Base-by-base conservation (phyloP, 306 rosid species). In the Crotalaria pallida region DNA sequence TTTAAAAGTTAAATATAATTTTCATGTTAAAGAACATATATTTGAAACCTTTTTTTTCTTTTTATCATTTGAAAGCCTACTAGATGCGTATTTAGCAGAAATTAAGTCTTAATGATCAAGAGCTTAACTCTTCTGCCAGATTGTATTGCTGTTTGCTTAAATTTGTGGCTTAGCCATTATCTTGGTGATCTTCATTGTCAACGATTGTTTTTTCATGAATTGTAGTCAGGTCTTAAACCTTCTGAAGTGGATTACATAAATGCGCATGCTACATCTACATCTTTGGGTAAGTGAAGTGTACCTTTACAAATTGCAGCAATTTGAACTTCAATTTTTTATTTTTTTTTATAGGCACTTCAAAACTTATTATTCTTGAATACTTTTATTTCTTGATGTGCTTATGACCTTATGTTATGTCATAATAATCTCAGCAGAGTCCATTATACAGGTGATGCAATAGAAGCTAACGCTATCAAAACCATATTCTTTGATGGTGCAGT, bases 261-360 rank as follows among this genome's bases (percentile, higher is more conserved):
- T 83, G 97, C 98, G 5, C 96, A 90, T 80, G 97, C 98, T 40
- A 88, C 98, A 58, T 90, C 97, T 53, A 90, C 96, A 18, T 88
- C 85, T 77, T 73, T 94, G 75, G 98, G 97, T 77, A 86, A 85
- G 82, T 81, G 48, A 33, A 47, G 26, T 58, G 53, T 19, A 73
- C 38, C 66, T 59, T 33, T 57, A 63, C 26, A 44, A 63, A 27
- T 81, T 82, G 43, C 73, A 43, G 69, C 41, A 36, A 43, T 58
- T 27, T 59, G 24, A 63, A 66, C 51, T 66, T n/a, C n/a, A n/a
- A n/a, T n/a, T n/a, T n/a, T n/a, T n/a, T n/a, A n/a, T n/a, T n/a
- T n/a, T n/a, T n/a, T n/a, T n/a, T n/a, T n/a, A n/a, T n/a, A n/a
- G n/a, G n/a, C n/a, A n/a, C n/a, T n/a, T 78, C 8, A 79, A 36